phyloP scores from a whole-genome alignment of 257 asterid genomes.

The Scutellaria baicalensis region DNA sequence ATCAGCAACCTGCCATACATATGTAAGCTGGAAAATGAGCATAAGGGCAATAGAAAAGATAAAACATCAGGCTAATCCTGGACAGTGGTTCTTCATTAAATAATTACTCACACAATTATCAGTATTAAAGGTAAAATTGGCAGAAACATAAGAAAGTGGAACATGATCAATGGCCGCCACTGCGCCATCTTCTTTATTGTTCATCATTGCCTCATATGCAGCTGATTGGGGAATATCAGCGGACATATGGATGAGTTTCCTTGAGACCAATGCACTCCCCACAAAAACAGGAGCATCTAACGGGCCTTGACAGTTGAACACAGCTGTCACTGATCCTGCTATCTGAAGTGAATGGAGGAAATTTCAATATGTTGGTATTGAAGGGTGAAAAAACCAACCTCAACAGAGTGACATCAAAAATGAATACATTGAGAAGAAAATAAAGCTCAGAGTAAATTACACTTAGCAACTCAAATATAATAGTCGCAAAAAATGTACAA shows the following conservation, averaged over 20 bases:
- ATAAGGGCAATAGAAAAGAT: background rate
- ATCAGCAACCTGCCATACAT: slow-evolving; percentile 77
- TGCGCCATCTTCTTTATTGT: slow-evolving; percentile 92
- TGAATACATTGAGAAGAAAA: background rate
- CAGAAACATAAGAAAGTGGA: slow-evolving; percentile 90
- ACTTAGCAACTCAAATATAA: background rate
- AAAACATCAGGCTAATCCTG: background rate
- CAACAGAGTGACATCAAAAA: background rate
- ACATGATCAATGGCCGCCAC: slow-evolving; percentile 94
- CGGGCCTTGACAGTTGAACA: slow-evolving; percentile 98
- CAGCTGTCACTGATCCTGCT: slow-evolving; percentile 97
- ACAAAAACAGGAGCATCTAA: slow-evolving; percentile 94
- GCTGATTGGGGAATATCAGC: slow-evolving; percentile 62
- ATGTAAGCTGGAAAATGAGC: slow-evolving; percentile 16
- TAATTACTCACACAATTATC: slow-evolving; percentile 85
- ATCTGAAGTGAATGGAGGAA: slow-evolving; percentile 44
- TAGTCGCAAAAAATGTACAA: background rate
- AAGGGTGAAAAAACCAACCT: slow-evolving; percentile 6
- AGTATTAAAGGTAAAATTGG: slow-evolving; percentile 93
- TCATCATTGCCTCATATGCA: slow-evolving; percentile 87
- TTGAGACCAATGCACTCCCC: slow-evolving; percentile 93
- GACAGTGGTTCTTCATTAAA: slow-evolving; percentile 4
- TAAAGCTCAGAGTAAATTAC: background rate
- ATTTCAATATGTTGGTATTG: slow-evolving; percentile 5
- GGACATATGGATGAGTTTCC: slow-evolving; percentile 65